phyloP scores from a whole-genome alignment of 2,329 filamentous ascomycete species.

The Penicillium thymicola region DNA sequence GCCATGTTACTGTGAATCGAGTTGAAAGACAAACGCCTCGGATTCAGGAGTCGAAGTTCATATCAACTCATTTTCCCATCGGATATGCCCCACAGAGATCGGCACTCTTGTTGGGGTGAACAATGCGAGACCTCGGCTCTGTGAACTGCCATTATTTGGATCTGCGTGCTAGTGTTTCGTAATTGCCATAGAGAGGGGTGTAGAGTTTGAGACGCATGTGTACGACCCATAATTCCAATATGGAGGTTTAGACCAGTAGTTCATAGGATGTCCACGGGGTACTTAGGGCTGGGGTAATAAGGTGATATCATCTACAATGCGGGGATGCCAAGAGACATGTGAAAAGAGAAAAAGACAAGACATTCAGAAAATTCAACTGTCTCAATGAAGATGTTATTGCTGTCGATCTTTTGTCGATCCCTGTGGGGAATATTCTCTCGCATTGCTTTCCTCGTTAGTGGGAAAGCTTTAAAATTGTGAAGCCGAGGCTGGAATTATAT shows the following conservation, averaged over 20 bases:
- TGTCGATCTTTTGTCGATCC: background rate
- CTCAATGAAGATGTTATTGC: background rate
- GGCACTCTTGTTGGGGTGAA: slow-evolving; percentile 2
- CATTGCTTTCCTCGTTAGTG: slow-evolving; percentile 7
- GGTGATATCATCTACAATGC: background rate
- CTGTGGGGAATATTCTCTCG: background rate
- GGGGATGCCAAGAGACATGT: slow-evolving; percentile 6
- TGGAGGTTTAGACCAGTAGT: background rate
- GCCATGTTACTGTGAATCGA: background rate
- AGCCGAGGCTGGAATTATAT: background rate
- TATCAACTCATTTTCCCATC: background rate
- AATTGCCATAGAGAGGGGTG: background rate
- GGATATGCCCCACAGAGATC: background rate
- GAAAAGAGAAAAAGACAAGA: background rate
- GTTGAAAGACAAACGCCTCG: background rate
- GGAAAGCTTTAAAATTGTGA: background rate
- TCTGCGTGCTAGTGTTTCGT: background rate
- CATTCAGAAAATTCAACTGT: background rate
- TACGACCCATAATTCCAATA: background rate
- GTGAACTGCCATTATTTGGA: background rate
- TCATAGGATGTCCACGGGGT: background rate
- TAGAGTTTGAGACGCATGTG: background rate
- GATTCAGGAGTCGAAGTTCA: background rate
- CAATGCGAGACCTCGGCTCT: slow-evolving; percentile 7
- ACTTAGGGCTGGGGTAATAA: background rate